These are phyloP conservation scores for Volvariella surrecta DNA, from an alignment of 1,284 basidiomycete genomes.

Conservation along the genomic window DNA sequence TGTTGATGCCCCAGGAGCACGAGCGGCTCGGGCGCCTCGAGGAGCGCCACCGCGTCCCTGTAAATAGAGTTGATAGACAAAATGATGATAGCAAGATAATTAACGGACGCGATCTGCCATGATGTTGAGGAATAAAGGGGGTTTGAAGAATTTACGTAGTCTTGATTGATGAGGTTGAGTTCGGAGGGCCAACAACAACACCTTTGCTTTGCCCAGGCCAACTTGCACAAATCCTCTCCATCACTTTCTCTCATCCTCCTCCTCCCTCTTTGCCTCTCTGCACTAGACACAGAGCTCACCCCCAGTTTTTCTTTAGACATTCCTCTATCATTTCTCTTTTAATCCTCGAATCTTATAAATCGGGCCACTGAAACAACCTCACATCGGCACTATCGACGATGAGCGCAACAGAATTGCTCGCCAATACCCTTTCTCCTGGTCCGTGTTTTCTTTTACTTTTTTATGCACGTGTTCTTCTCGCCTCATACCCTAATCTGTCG, in stretches of 20 bases:
- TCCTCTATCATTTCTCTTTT: conserved; percentile 11
- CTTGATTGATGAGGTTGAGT: no score
- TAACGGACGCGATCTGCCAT: conserved; percentile 56
- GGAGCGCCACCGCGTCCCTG: conserved; percentile 48
- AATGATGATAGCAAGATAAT: conserved; percentile 11
- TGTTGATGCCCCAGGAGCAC: neutral
- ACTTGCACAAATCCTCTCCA: conserved; percentile 11
- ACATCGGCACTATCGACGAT: conserved; percentile 39
- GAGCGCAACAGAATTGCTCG: conserved; percentile 85
- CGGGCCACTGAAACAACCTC: conserved; percentile 6
- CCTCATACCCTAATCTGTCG: conserved; percentile 13
- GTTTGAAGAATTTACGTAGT: no score
- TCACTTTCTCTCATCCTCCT: conserved; percentile 10
- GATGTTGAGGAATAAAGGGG: conserved; percentile 9
- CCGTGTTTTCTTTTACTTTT: conserved; percentile 32
- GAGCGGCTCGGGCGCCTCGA: conserved; percentile 18
- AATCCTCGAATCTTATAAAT: conserved; percentile 12
- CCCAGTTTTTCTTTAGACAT: conserved; percentile 8
- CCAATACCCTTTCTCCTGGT: conserved; percentile 88
- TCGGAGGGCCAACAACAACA: neutral
- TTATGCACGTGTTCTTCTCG: no score
- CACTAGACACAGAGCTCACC: conserved; percentile 1
- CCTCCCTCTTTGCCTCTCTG: conserved; percentile 11
- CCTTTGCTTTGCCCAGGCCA: conserved; percentile 1
- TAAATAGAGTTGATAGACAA: conserved; percentile 23